Conservation (phyloP, 148 eudicot species). For the Amaranthus hypochondriacus region DNA sequence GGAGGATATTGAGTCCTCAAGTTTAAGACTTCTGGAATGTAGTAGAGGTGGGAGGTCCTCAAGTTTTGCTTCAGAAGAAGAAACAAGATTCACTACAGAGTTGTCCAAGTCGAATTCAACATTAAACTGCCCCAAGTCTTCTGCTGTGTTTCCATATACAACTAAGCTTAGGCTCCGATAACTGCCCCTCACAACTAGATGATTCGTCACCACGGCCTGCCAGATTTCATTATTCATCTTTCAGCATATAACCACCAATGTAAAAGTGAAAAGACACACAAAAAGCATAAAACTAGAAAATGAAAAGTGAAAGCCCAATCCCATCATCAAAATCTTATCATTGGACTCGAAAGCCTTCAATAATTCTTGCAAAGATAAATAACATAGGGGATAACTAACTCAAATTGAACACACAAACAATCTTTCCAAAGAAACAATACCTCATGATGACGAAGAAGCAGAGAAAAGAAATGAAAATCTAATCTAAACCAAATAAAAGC, state of each 20-base stretch:
- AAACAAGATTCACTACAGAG: constrained; percentile 70
- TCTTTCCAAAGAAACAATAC: neutral
- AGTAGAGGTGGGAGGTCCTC: constrained; percentile 91
- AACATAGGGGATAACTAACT: neutral
- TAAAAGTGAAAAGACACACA: neutral
- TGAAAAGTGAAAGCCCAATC: neutral
- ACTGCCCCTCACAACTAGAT: constrained; percentile 93
- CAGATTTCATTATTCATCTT: constrained; percentile 4
- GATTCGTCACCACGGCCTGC: constrained; percentile 96
- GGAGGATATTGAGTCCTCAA: constrained; percentile 57
- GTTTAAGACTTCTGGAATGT: constrained; percentile 36
- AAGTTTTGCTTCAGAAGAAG: constrained; percentile 65
- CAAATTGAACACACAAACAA: neutral
- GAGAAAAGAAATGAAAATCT: neutral
- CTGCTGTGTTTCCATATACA: constrained; percentile 94
- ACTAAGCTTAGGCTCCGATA: constrained; percentile 97
- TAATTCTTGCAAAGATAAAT: neutral
- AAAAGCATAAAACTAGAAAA: neutral
- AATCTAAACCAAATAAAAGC: neutral
- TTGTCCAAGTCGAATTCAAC: constrained; percentile 88
- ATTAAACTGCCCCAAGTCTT: constrained; percentile 95
- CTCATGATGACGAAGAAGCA: neutral
- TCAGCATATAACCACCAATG: neutral
- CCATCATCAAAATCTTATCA: no score
- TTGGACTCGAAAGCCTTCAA: neutral